phyloP scores from a whole-genome alignment of 495 filamentous ascomycete species.

The Cudoniella acicularis region DNA sequence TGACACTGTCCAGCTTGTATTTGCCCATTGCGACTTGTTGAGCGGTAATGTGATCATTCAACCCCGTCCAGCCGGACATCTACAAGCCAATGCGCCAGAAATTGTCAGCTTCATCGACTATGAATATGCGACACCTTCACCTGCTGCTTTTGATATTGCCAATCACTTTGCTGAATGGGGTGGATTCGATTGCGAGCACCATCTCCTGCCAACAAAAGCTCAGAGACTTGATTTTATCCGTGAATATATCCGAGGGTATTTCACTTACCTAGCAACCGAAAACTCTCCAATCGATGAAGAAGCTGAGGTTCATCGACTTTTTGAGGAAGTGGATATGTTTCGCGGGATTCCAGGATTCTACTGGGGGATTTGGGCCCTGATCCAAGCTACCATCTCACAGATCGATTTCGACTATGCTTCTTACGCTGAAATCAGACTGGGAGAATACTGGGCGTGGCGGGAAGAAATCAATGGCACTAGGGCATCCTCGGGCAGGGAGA shows the following conservation, averaged over 20 bases:
- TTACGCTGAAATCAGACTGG: conserved; percentile 83
- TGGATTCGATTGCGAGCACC: conserved; percentile 91
- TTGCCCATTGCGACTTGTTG: conserved; percentile 92
- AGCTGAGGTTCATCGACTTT: conserved; percentile 56
- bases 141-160: conserved; percentile 96
- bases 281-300: conserved; percentile 45
- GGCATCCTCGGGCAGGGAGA: conserved; percentile 51
- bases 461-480: conserved; percentile 61
- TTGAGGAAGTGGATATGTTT: conserved; percentile 79
- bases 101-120: conserved; percentile 93
- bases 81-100: conserved; percentile 26
- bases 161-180: conserved; percentile 99
- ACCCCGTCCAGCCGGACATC: conserved; percentile 40
- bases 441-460: conserved; percentile 97
- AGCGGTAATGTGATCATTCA: conserved; percentile 91
- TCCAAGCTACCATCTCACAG: conserved; percentile 90
- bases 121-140: conserved; percentile 91
- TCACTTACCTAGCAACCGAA: conserved; percentile 30
- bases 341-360: conserved; percentile 84
- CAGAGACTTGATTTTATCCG: conserved; percentile 78
- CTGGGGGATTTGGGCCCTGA: conserved; percentile 94
- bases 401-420: conserved; percentile 97
- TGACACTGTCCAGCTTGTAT: conserved; percentile 60
- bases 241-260: conserved; percentile 70
- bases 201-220: conserved; percentile 71